A percentile compares a stretch with the other conserved stretches of the same genome.
phyloP scores from a whole-genome alignment of 352 stramenopile species.

The Pythium grandisporangium region DNA sequence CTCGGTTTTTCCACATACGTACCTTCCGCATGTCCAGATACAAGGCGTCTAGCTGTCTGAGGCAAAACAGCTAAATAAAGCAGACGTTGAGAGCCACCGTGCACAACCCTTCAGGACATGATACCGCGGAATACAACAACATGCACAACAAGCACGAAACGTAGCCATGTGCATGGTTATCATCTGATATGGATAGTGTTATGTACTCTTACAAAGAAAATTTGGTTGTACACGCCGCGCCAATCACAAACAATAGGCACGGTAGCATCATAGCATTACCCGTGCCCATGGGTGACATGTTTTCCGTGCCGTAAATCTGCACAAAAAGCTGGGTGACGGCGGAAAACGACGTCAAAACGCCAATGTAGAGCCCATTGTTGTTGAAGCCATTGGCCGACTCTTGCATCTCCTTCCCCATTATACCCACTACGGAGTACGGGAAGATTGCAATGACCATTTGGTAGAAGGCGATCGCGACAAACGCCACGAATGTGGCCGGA shows the following conservation, averaged over 20 bases:
- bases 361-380: slow-evolving; percentile 76
- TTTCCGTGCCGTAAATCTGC: slow-evolving; percentile 62
- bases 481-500: slow-evolving; percentile 36
- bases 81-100: no score
- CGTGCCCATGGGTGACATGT: slow-evolving; percentile 46
- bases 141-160: no score
- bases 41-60: slow-evolving; percentile 2
- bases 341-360: slow-evolving; percentile 59
- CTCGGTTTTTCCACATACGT: no score
- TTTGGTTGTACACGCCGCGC: slow-evolving; percentile 28
- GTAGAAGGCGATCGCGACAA: slow-evolving; percentile 50
- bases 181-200: no score
- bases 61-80: no score
- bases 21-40: no score
- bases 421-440: slow-evolving; percentile 68
- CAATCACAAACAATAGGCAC: slow-evolving; percentile 44
- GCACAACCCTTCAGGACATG: no score
- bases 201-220: slow-evolving; percentile 20
- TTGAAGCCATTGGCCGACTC: slow-evolving; percentile 59
- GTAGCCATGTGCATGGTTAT: no score
- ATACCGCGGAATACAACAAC: not conserved
- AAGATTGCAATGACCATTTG: slow-evolving; percentile 58
- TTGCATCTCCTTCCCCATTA: slow-evolving; percentile 74
- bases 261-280: slow-evolving; percentile 51
- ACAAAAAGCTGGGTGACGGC: slow-evolving; percentile 57